Percentiles rank a stretch among this genome's conserved stretches.
Conservation (phyloP, 495 filamentous ascomycete species). For the Penicillium steckii region DNA sequence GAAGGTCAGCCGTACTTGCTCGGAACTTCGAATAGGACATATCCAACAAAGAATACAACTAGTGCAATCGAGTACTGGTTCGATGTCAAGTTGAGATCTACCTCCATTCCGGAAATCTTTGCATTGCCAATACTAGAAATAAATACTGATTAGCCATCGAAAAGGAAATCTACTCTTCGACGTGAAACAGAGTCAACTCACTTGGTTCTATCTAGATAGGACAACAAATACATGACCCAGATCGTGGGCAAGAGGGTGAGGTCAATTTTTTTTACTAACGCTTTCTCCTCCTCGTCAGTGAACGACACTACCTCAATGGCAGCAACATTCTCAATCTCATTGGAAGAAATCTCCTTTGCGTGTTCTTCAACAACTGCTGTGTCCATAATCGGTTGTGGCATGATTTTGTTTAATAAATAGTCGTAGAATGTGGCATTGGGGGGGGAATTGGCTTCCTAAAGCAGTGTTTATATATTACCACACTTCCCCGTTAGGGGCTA, state of each 20-base stretch:
- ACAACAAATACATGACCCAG: conserved; percentile 51
- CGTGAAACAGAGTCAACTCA: conserved; percentile 4
- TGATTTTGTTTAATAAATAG: background rate
- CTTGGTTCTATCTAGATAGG: conserved; percentile 48
- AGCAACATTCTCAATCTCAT: conserved; percentile 20
- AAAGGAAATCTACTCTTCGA: background rate
- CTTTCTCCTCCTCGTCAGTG: conserved; percentile 22
- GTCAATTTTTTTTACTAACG: conserved; percentile 50
- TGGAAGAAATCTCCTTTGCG: conserved; percentile 1
- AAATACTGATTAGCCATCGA: no score
- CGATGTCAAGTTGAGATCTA: conserved; percentile 36
- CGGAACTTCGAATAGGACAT: conserved; percentile 47
- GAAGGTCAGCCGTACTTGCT: conserved; percentile 29
- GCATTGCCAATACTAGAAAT: conserved; percentile 43
- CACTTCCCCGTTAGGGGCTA: background rate
- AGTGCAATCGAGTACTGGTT: conserved; percentile 34
- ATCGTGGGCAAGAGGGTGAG: conserved; percentile 46
- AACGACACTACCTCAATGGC: conserved; percentile 6
- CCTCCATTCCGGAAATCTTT: conserved; percentile 41
- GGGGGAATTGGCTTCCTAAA: background rate
- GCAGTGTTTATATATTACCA: background rate
- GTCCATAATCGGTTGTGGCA: background rate
- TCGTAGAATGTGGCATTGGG: background rate
- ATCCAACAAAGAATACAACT: conserved; percentile 45
- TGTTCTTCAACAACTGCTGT: background rate